These are phyloP conservation scores for Gryganskiella cystojenkinii DNA, from an alignment of 192 early-diverging fungal species.

Conservation along the genomic window DNA sequence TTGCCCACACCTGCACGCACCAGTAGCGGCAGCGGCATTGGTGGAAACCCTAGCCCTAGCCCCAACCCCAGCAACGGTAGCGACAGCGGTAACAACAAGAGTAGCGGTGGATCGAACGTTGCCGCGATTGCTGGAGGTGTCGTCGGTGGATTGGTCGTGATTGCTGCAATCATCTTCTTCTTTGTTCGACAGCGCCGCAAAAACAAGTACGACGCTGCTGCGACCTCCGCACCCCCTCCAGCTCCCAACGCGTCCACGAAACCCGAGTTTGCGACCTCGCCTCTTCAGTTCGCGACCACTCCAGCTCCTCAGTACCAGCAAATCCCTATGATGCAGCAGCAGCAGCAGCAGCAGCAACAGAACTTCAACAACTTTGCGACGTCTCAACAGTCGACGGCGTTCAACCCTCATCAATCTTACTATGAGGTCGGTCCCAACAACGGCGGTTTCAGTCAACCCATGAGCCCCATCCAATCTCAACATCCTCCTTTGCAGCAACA, in stretches of 20 bases:
- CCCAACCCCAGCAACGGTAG: too few relatives aligned
- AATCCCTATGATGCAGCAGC: slow-evolving; percentile 20
- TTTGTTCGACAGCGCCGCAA: slow-evolving; percentile 37
- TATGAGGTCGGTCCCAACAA: not conserved
- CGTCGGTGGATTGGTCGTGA: slow-evolving; percentile 29
- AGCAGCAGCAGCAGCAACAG: slow-evolving; percentile 2
- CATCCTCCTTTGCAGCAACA: slow-evolving; percentile 21
- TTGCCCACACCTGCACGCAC: not conserved
- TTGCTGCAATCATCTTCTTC: slow-evolving; percentile 28
- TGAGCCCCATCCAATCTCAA: not conserved
- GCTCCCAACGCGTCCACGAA: not conserved
- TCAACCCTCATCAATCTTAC: slow-evolving; percentile 7
- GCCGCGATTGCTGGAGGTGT: slow-evolving; percentile 43
- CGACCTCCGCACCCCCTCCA: not conserved
- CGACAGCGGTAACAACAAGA: too few relatives aligned
- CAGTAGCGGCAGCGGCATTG: not conserved
- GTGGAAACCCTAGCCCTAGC: too few relatives aligned
- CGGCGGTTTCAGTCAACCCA: not conserved
- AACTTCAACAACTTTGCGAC: too few relatives aligned
- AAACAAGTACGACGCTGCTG: not conserved
- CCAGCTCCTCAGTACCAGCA: too few relatives aligned
- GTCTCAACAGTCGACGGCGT: not conserved
- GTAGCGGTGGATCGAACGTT: slow-evolving; percentile 11
- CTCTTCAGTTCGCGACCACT: too few relatives aligned
- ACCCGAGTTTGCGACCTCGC: not conserved